Base-by-base conservation (phyloP, 1,284 basidiomycete genomes). In the Apiotrichum montevideense region DNA sequence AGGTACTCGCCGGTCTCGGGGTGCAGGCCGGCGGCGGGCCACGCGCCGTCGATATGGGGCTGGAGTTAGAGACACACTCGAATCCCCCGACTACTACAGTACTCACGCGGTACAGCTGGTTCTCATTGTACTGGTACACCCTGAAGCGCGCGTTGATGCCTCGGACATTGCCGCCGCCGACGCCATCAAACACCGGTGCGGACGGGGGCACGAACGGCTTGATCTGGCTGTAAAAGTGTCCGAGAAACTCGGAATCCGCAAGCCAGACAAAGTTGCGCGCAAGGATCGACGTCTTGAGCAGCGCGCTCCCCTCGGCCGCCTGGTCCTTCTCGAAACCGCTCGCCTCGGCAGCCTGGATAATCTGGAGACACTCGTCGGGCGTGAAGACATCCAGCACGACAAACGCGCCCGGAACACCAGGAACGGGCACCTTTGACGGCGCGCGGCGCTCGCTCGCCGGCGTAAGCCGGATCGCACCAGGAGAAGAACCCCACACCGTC, bases 201-300 rank as follows among this genome's bases (percentile, higher is more conserved):
- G 55, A 49, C 15, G 61, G 54, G 2, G 80, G 79, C 2, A 82
- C 69, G 51, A 80, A 74, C 40, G 75, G 74, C 32, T 74, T 65
- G 46, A 82, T 76, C 41, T 80, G 74, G 32, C 64, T 49, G 63
- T 79, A 82, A 51, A 83, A 74, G 35, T 74, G 74, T 3, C 70
- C 65, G 35, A 80, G 71, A 64, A 83, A 80, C 8, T 65, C 59
- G 8, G 69, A 53, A 61, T 82, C 81, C 2, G 82, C 80, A 15
- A 83, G 75, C 80, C 81, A 82, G 52, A 82, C 79, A 55, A 83
- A 73, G 66, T 83, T 83, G 63, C 80, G 79, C 0, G 80, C 80
- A 3, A 81, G 74, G 8, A 75, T 74, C 52, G 78, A 79, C 1
- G 77, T 76, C 55, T 81, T 77, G 55, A 78, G 75, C 8, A 73